Evolutionary conservation across 768 basidiomycete genomes (phyloP).

Genomic region (Boletus sensibilis): DNA sequence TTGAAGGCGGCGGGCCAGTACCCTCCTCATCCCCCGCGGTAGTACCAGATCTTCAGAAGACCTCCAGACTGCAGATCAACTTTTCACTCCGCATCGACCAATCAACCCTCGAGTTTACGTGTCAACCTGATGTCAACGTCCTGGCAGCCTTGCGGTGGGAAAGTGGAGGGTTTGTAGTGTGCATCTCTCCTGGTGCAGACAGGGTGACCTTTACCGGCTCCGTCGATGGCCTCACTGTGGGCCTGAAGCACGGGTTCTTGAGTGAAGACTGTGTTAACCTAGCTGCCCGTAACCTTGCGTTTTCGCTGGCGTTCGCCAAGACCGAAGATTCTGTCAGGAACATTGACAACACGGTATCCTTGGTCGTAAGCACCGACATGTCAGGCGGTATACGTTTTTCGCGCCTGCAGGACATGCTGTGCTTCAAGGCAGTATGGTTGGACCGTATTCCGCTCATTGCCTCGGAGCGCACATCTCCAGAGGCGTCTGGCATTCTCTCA

Average conservation of each 20-base stretch:
- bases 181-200: slow-evolving; percentile 70
- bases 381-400: slow-evolving; percentile 78
- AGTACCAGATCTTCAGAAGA: slow-evolving; percentile 16
- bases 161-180: slow-evolving; percentile 87
- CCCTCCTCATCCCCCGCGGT: slow-evolving; percentile 21
- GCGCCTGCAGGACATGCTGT: slow-evolving; percentile 86
- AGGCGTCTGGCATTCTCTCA: slow-evolving; percentile 18
- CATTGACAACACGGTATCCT: slow-evolving; percentile 57
- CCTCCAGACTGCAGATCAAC: slow-evolving; percentile 64
- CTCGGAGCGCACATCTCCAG: slow-evolving; percentile 30
- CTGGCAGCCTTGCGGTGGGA: slow-evolving; percentile 88
- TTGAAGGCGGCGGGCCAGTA: slow-evolving; percentile 2
- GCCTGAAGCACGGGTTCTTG: slow-evolving; percentile 81
- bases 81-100: slow-evolving; percentile 91
- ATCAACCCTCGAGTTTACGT: slow-evolving; percentile 83
- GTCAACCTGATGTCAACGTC: slow-evolving; percentile 92
- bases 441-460: slow-evolving; percentile 81
- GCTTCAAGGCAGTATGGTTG: slow-evolving; percentile 94
- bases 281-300: slow-evolving; percentile 77
- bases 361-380: slow-evolving; percentile 84
- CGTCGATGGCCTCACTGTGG: slow-evolving; percentile 77
- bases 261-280: slow-evolving; percentile 81
- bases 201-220: slow-evolving; percentile 72
- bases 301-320: slow-evolving; percentile 70
- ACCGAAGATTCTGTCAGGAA: slow-evolving; percentile 37